Evolutionary conservation across 768 basidiomycete species (phyloP), one percentile per base, ranked within the genome.

Genomic region (Neoboletus brunneissimus): DNA sequence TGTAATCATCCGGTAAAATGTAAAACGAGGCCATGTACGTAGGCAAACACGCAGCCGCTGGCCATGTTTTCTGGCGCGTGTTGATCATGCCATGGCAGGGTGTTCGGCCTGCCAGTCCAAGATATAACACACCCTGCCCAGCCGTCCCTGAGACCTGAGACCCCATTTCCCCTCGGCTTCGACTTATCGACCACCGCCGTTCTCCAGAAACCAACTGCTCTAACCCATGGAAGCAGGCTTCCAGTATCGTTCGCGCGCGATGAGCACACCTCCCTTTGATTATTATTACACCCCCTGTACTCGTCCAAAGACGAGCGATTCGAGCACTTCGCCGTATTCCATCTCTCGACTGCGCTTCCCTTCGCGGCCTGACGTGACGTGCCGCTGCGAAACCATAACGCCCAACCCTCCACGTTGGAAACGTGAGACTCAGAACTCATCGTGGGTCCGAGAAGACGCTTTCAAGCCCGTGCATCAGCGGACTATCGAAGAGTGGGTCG

Each of bases 401-500:
- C 20, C 62, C 34, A 59, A 35, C 44, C 55, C 61, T 41, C 31
- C 63, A 43, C 67, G 53, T 5, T 70, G 73, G 67, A 63, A 68
- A 57, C 70, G 69, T 44, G 62, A 67, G 51, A 62, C 66, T 44
- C 62, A 73, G 57, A 66, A 62, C 23, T 69, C 67, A 53, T 64
- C 74, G 27, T 74, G 77, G 75, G 80, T 80, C 8, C 75, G 77
- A 48, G 80, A 85, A 67, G 80, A 82, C 59, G 70, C 73, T 42
- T 67, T 73, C 54, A 73, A 73, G 44, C 72, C 75, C 53, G 74
- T 74, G 54, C 73, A 76, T 57, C 77, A 74, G 59, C 75, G 75
- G 64, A 81, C 78, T 62, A 84, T 83, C 32, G 82, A 86, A 51
- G 77, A 80, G 52, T 89, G 89, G 88, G 81, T 88, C 48, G 69